Percentiles rank a stretch among this genome's conserved stretches.
These are phyloP conservation scores for Aspergillus awamori DNA, from an alignment of 2,329 filamentous ascomycete genomes.

Conservation along the genomic window DNA sequence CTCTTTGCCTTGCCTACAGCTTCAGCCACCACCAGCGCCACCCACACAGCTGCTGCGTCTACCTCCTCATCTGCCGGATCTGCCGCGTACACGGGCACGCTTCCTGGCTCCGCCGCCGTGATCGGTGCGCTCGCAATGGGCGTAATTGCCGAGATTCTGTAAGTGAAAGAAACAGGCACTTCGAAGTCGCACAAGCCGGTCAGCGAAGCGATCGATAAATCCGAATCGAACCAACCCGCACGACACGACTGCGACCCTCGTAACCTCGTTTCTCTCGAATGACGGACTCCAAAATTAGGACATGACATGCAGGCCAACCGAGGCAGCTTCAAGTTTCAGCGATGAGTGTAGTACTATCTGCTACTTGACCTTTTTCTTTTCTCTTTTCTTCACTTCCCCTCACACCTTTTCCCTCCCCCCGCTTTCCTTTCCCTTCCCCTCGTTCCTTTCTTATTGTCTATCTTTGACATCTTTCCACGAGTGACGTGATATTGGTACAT, in stretches of 20 bases:
- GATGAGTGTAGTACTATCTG: neutral
- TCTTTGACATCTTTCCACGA: neutral
- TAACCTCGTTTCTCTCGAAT: neutral
- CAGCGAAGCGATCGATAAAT: neutral
- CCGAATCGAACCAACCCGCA: neutral
- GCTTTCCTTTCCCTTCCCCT: neutral
- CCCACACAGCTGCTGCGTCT: slow-evolving; percentile 21
- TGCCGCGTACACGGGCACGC: slow-evolving; percentile 24
- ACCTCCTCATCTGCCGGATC: slow-evolving; percentile 32
- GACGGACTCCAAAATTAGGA: neutral
- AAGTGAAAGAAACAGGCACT: slow-evolving; percentile 5
- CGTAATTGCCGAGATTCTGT: slow-evolving; percentile 31
- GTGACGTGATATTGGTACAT: slow-evolving; percentile 1
- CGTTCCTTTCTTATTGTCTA: neutral
- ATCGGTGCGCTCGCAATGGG: slow-evolving; percentile 33
- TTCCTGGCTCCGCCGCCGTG: slow-evolving; percentile 23
- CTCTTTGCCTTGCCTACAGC: neutral
- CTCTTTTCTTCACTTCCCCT: neutral
- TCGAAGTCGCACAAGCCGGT: neutral
- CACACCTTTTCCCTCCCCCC: neutral
- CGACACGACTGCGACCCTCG: neutral
- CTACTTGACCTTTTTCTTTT: neutral
- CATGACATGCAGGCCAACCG: neutral
- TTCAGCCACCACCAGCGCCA: slow-evolving; percentile 20
- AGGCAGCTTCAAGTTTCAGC: neutral